Conservation (phyloP, 2,329 filamentous ascomycete species). For the Scytalidium sp. region DNA sequence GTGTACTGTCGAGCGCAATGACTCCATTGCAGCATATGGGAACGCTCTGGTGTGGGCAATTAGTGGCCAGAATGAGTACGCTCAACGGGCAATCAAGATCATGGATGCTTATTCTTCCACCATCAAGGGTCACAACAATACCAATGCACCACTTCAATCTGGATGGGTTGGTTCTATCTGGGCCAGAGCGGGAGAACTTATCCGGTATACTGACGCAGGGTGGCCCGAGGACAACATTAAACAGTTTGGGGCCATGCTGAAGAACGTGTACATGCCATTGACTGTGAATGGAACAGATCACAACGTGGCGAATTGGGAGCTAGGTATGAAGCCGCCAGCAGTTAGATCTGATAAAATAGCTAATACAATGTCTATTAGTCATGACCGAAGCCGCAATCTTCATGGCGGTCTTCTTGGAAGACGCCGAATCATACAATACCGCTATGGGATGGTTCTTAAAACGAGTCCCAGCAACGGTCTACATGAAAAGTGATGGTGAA, state of each 20-base stretch:
- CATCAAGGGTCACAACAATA: slow-evolving; percentile 19
- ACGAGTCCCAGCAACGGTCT: slow-evolving; percentile 25
- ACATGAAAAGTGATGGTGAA: slow-evolving; percentile 20
- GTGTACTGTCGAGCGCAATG: slow-evolving; percentile 23
- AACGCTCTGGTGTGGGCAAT: slow-evolving; percentile 25
- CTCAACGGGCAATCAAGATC: slow-evolving; percentile 21
- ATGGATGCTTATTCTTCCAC: slow-evolving; percentile 25
- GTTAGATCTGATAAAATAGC: not conserved
- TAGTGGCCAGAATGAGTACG: slow-evolving; percentile 17
- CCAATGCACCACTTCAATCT: slow-evolving; percentile 25
- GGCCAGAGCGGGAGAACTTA: slow-evolving; percentile 25
- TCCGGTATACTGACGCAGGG: slow-evolving; percentile 21
- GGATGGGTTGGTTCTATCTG: slow-evolving; percentile 25
- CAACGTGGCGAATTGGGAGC: slow-evolving; percentile 20
- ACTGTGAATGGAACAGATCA: slow-evolving; percentile 14
- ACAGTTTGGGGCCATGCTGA: slow-evolving; percentile 22
- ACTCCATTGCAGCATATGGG: slow-evolving; percentile 25
- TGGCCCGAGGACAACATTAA: slow-evolving; percentile 18
- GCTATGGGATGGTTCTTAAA: slow-evolving; percentile 20
- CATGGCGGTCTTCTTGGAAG: slow-evolving; percentile 26
- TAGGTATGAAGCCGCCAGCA: no score
- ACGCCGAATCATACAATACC: slow-evolving; percentile 16
- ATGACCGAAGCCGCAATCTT: slow-evolving; percentile 10
- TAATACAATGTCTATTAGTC: slow-evolving; percentile 5
- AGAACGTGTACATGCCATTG: slow-evolving; percentile 22